Base-by-base conservation (phyloP, 2,329 filamentous ascomycete species). In the Sarocladium brachiariae region DNA sequence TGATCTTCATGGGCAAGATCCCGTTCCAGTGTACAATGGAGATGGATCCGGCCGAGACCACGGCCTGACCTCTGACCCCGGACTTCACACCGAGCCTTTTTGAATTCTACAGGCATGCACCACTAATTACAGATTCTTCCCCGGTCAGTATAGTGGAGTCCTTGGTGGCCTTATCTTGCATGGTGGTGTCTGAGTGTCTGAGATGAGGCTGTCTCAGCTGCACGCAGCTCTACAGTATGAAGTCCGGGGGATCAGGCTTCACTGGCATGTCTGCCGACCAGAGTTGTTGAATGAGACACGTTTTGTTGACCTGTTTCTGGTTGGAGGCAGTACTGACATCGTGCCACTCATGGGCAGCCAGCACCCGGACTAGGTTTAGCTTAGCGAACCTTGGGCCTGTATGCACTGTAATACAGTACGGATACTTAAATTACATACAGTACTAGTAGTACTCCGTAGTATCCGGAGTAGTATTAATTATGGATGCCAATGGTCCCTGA, bases 241-340 rank as follows among this genome's bases (percentile, higher is more conserved):
- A n/a, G n/a, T n/a, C n/a, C 13, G n/a, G 39, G 21, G 14, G 4
- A 11, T 4, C 4, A 4, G 39, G 23, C 8, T 16, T 39, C 21
- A 43, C 39, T 43, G 39, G 39, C 39, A 43, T 43, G 39, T 16
- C 27, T 4, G 4, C 4, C 6, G n/a, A 5, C 11, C 13, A 25
- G 23, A 25, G 21, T 43, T 43, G 39, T 43, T 43, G 39, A 16
- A 43, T 43, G 39, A 43, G 39, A 43, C 39, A 43, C 39, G 23
- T 43, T 43, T 25, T 43, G 39, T 43, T 43, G 39, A 27, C 23
- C 39, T 43, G 39, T 43, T 43, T 23, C 39, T 43, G 39, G 23
- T 16, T n/a, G 7, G 21, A 43, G 4, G n/a, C 8, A 8, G n/a
- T 21, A n/a, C 9, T 18, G n/a, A 16, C 18, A 39, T n/a, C 21